Evolutionary conservation across 1,284 basidiomycete species (phyloP), one percentile per base, ranked within the genome.

Genomic region (Heterobasidion annosum): DNA sequence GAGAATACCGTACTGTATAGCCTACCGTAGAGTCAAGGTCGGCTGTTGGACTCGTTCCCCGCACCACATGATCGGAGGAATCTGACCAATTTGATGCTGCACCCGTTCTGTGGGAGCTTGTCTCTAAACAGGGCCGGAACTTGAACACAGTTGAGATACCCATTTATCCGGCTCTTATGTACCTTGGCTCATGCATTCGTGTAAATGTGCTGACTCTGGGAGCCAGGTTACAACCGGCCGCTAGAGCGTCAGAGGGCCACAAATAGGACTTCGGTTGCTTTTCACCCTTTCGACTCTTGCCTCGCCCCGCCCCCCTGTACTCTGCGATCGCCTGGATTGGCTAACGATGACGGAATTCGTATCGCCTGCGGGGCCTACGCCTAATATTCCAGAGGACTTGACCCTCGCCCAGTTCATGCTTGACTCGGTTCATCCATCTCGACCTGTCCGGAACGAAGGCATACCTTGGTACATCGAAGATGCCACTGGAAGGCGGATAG

Each of bases 361-460:
- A 43, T 70, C 71, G 32, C 69, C 70, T 25, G 60, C 66, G 13
- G 63, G 59, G 48, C 64, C 73, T 45, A 66, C 81, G 25, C 75
- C 76, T 13, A 60, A 63, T 56, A 81, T 88, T 57, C 88, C 88
- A 10, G 83, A 88, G 63, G 70, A 90, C 67, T 68, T 90, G 52
- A 84, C 83, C 10, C 73, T 91, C 19, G 76, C 82, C 2, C 89
- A 91, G 68, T 91, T 91, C 66, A 73, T 90, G 47, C 74, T 91
- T 33, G 81, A 85, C 60, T 65, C 66, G 8, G 63, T 75, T 34
- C 76, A 81, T 50, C 73, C 79, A 1, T 57, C 68, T 16, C 72
- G 77, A 37, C 84, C 85, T 1, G 35, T 63, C 9, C 70, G 79
- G 46, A 71, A 69, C 15, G 58, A 66, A 1, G 67, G 67, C 44